Evolutionary conservation across 2,329 filamentous ascomycete genomes (phyloP).

Genomic region (Tolypocladium amazonense): DNA sequence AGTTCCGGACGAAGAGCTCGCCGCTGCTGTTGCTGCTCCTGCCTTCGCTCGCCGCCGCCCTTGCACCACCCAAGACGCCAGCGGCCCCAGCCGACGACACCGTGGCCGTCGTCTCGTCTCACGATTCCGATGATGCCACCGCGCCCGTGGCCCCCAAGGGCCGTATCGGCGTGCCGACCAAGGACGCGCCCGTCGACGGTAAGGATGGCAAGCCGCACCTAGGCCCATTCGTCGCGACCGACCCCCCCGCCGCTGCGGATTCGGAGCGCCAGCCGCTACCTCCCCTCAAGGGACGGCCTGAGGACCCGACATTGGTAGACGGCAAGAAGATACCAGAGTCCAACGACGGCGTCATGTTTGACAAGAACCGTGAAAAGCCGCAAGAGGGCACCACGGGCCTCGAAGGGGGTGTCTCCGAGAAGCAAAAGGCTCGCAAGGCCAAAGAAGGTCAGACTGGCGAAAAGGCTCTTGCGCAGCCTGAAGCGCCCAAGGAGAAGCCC

Average conservation of each 20-base stretch:
- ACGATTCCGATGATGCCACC: slow-evolving; percentile 14
- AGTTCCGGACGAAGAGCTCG: slow-evolving; percentile 41
- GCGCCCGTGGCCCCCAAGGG: slow-evolving; percentile 17
- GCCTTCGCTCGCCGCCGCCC: slow-evolving; percentile 39
- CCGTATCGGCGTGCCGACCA: slow-evolving; percentile 35
- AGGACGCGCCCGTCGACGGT: slow-evolving; percentile 83
- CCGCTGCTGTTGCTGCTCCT: slow-evolving; percentile 51
- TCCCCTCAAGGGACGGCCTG: slow-evolving; percentile 36
- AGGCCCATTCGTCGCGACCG: slow-evolving; percentile 64
- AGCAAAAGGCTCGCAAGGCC: slow-evolving; percentile 63
- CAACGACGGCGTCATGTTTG: slow-evolving; percentile 86
- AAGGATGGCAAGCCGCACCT: slow-evolving; percentile 88
- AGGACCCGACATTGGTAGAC: slow-evolving; percentile 42
- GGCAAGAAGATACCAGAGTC: slow-evolving; percentile 51
- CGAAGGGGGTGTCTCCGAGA: slow-evolving; percentile 81
- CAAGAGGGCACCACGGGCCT: slow-evolving; percentile 83
- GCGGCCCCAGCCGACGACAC: slow-evolving; percentile 9
- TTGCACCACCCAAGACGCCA: slow-evolving; percentile 21
- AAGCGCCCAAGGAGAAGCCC: slow-evolving; percentile 75
- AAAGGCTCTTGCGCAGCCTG: slow-evolving; percentile 64
- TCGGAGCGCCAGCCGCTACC: slow-evolving; percentile 28
- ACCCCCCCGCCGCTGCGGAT: slow-evolving; percentile 20
- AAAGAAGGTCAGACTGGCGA: slow-evolving; percentile 55
- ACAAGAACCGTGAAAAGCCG: slow-evolving; percentile 63
- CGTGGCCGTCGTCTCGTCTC: slow-evolving; percentile 12